Conservation (phyloP, 179 eudicot genomes). For the Pouteria campechiana region DNA sequence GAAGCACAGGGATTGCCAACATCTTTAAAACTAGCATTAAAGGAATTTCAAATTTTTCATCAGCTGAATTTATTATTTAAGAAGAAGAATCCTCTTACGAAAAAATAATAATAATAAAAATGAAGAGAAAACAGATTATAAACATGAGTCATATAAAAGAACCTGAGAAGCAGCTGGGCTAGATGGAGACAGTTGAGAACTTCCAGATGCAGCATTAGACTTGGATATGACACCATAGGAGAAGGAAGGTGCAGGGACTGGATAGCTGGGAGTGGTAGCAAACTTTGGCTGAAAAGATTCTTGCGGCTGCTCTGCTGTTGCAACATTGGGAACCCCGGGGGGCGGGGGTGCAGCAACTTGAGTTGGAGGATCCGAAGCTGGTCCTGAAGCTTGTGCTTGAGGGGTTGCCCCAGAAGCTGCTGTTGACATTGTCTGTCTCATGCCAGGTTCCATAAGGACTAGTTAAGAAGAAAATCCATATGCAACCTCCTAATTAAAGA, state of each 20-base stretch:
- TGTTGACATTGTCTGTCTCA: too few species aligned
- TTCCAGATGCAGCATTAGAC: slow-evolving; percentile 7
- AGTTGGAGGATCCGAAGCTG: slow-evolving; percentile 1
- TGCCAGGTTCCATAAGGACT: too few species aligned
- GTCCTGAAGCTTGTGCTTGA: neutral
- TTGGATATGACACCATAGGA: slow-evolving; percentile 17
- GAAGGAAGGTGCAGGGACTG: slow-evolving; percentile 10
- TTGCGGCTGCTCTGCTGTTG: slow-evolving; percentile 2
- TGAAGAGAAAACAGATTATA: too few species aligned
- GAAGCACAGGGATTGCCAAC: neutral
- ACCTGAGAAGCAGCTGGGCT: slow-evolving; percentile 20
- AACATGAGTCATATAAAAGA: too few species aligned
- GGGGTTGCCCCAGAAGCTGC: too few species aligned
- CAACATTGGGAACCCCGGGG: neutral
- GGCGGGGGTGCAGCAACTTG: slow-evolving; percentile 7
- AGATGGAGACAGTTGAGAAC: slow-evolving; percentile 14
- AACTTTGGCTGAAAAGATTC: slow-evolving; percentile 8
- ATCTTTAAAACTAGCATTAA: too few species aligned
- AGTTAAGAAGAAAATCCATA: too few species aligned
- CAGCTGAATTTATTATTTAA: neutral
- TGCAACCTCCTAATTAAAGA: too few species aligned
- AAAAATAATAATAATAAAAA: slow-evolving; percentile 1
- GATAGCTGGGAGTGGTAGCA: slow-evolving; percentile 10
- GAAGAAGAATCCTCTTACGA: neutral
- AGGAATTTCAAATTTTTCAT: too few species aligned